Conservation (phyloP, 805 yeast genomes). For the Candida succiphila region DNA sequence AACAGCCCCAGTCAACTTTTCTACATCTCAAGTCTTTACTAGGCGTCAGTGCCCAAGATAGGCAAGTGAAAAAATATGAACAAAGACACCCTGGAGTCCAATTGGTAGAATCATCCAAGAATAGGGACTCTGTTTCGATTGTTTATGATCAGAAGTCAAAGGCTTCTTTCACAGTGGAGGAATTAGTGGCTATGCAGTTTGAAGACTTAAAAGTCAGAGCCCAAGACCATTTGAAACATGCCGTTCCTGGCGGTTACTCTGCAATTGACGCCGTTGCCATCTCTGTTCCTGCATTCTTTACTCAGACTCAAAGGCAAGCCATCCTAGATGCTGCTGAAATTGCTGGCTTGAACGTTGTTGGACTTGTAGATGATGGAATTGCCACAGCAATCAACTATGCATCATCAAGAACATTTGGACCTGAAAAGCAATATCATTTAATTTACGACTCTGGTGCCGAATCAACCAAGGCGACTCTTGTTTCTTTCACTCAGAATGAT, state of each 20-base stretch:
- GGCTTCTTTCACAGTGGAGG: constrained; percentile 53
- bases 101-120: constrained; percentile 28
- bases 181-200: constrained; percentile 74
- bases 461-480: constrained; percentile 78
- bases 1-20: constrained; percentile 65
- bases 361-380: constrained; percentile 82
- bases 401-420: constrained; percentile 35
- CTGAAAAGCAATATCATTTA: constrained; percentile 47
- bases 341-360: constrained; percentile 55
- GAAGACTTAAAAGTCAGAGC: constrained; percentile 60
- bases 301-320: constrained; percentile 58
- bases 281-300: constrained; percentile 67
- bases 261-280: constrained; percentile 59
- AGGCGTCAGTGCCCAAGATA: constrained; percentile 49
- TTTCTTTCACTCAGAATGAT: constrained; percentile 42
- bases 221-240: constrained; percentile 42
- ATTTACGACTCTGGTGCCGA: constrained; percentile 93
- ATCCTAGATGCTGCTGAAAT: constrained; percentile 61
- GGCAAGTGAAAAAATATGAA: constrained; percentile 35
- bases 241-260: constrained; percentile 37
- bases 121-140: constrained; percentile 50
- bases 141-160: constrained; percentile 25
- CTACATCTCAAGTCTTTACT: constrained; percentile 60
- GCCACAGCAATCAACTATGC: constrained; percentile 84
- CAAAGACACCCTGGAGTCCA: constrained; percentile 52